Evolutionary conservation across 2,329 filamentous ascomycete species (phyloP).

Genomic region (Paradendryphiella salina): DNA sequence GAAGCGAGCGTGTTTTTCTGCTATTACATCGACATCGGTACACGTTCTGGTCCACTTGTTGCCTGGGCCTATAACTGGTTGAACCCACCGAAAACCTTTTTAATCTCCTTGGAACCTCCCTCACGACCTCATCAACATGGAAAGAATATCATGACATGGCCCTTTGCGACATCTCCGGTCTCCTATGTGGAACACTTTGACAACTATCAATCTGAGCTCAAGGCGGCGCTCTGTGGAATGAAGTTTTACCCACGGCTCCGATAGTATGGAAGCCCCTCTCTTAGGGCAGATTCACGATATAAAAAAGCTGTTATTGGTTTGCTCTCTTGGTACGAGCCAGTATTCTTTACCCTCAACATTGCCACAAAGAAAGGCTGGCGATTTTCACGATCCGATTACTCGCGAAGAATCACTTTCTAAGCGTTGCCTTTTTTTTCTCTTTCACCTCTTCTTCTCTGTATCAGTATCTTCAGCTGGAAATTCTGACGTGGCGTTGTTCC

Average conservation of each 20-base stretch:
- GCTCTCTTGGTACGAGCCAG: too few relatives aligned
- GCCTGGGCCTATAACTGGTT: background rate
- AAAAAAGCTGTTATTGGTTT: background rate
- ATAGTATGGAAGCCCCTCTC: background rate
- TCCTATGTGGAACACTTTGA: conserved; percentile 1
- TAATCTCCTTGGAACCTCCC: conserved; percentile 6
- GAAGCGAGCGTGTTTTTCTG: background rate
- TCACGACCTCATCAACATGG: conserved; percentile 6
- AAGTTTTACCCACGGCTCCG: background rate
- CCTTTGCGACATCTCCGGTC: conserved; percentile 2
- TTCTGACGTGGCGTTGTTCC: too few relatives aligned
- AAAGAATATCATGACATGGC: conserved; percentile 7
- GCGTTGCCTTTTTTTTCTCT: too few relatives aligned
- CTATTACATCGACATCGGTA: background rate
- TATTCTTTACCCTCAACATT: too few relatives aligned
- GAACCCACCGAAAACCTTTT: background rate
- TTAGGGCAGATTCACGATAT: background rate
- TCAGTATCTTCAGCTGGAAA: too few relatives aligned
- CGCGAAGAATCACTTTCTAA: too few relatives aligned
- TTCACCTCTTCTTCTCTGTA: too few relatives aligned
- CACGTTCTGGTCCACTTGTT: background rate
- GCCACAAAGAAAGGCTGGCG: too few relatives aligned
- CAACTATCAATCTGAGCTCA: background rate
- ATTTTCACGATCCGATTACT: too few relatives aligned
- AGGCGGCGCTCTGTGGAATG: conserved; percentile 3